phyloP scores from a whole-genome alignment of 1,139 yeast genomes.

The Nakaseomyces sp. region DNA sequence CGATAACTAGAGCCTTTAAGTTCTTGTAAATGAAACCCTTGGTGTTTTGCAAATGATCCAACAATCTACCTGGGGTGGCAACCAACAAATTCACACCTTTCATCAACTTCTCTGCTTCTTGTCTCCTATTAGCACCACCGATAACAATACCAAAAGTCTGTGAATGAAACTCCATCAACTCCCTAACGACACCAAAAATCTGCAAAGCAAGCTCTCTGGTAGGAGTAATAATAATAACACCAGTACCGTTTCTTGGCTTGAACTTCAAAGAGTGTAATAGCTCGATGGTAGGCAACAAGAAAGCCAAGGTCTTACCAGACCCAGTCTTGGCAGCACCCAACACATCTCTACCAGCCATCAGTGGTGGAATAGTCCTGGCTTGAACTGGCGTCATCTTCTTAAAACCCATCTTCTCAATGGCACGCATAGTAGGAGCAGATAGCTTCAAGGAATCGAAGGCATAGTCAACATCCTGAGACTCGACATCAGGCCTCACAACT shows the following conservation, averaged over 20 bases:
- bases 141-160: conserved; percentile 95
- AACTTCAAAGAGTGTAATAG: conserved; percentile 77
- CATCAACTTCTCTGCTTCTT: conserved; percentile 86
- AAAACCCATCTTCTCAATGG: conserved; percentile 82
- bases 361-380: conserved; percentile 88
- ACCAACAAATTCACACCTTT: conserved; percentile 90
- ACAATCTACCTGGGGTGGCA: conserved; percentile 95
- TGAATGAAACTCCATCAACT: conserved; percentile 75
- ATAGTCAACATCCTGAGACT: conserved; percentile 8
- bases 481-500: conserved; percentile 2
- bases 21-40: conserved; percentile 90
- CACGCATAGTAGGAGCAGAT: conserved; percentile 71
- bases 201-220: conserved; percentile 92
- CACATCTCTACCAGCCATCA: conserved; percentile 90
- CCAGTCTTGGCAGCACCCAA: conserved; percentile 98
- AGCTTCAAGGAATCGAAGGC: conserved; percentile 53
- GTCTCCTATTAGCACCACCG: conserved; percentile 97
- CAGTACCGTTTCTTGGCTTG: conserved; percentile 89
- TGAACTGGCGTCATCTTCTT: conserved; percentile 86
- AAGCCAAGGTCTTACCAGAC: conserved; percentile 94
- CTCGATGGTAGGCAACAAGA: conserved; percentile 90
- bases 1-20: conserved; percentile 86
- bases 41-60: conserved; percentile 94
- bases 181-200: conserved; percentile 94
- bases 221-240: conserved; percentile 79